phyloP scores from a whole-genome alignment of 108 stramenopile genomes.

The Nitzschia inconspicua region DNA sequence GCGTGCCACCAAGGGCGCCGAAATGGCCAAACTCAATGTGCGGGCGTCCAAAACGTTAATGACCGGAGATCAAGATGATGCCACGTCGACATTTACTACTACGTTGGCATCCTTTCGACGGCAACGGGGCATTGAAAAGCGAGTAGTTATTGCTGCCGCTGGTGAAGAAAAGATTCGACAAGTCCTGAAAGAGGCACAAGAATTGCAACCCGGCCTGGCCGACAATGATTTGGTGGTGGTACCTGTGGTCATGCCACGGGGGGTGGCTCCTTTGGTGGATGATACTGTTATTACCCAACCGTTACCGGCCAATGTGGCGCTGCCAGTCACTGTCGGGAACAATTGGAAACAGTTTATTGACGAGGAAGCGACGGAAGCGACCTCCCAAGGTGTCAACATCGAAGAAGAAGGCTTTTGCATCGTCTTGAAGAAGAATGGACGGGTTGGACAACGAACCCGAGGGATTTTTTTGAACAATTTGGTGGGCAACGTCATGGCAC shows the following conservation, averaged over 20 bases:
- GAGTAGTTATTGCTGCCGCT: slow-evolving; percentile 37
- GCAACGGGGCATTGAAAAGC: slow-evolving; percentile 36
- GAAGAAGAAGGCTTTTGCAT: slow-evolving; percentile 30
- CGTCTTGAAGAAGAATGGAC: slow-evolving; percentile 40
- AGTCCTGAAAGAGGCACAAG: slow-evolving; percentile 17
- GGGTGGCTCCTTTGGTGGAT: slow-evolving; percentile 10
- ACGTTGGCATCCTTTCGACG: slow-evolving; percentile 20
- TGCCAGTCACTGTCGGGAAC: slow-evolving; percentile 13
- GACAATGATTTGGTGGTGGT: slow-evolving; percentile 31
- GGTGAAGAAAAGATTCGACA: slow-evolving; percentile 24
- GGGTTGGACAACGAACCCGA: slow-evolving; percentile 32
- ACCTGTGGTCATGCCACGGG: slow-evolving; percentile 24
- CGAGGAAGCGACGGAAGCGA: slow-evolving; percentile 27
- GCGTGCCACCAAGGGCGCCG: slow-evolving; percentile 30
- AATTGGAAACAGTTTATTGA: slow-evolving; percentile 21
- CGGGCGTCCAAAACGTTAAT: slow-evolving; percentile 5
- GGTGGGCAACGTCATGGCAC: slow-evolving; percentile 34
- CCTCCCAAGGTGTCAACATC: slow-evolving; percentile 31
- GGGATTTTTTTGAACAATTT: slow-evolving; percentile 22
- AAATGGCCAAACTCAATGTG: slow-evolving; percentile 24
- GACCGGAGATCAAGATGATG: not conserved
- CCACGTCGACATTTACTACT: slow-evolving; percentile 23
- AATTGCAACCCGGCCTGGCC: slow-evolving; percentile 5
- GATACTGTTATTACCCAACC: not conserved
- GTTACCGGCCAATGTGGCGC: slow-evolving; percentile 12